Percentiles rank a stretch among this genome's conserved stretches.
Conservation (phyloP, 2,329 filamentous ascomycete species). For the Aspergillus neoniger region DNA sequence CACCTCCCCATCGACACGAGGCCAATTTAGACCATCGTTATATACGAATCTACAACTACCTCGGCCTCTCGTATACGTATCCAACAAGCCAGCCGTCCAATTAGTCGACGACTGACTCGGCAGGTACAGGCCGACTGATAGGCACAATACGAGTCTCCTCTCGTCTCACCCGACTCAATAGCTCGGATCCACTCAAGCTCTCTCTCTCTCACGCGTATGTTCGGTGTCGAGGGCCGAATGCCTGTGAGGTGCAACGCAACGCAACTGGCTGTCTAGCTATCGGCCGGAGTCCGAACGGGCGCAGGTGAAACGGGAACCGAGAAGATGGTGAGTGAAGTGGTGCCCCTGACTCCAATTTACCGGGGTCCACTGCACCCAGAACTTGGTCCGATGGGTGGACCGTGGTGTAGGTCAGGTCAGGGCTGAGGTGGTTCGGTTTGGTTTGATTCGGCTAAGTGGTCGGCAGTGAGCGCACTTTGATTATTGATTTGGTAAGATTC, state of each 20-base stretch:
- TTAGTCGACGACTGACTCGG: too few relatives aligned
- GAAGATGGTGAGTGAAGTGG: too few relatives aligned
- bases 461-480: background rate
- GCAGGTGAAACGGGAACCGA: background rate
- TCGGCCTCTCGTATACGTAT: too few relatives aligned
- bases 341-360: constrained; percentile 3
- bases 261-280: background rate
- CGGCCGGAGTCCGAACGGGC: background rate
- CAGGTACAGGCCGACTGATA: background rate
- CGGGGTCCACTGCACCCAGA: background rate
- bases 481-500: too few relatives aligned
- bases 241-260: background rate
- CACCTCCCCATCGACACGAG: too few relatives aligned
- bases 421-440: background rate
- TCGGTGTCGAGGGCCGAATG: background rate
- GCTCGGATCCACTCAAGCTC: background rate
- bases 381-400: background rate
- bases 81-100: too few relatives aligned
- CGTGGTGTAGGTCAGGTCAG: background rate
- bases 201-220: background rate
- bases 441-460: background rate
- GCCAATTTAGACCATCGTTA: too few relatives aligned
- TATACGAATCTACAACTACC: too few relatives aligned
- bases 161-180: background rate
- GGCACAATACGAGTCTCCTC: background rate